phyloP scores from a whole-genome alignment of 164 flowering plant species.

The Platanus orientalis region DNA sequence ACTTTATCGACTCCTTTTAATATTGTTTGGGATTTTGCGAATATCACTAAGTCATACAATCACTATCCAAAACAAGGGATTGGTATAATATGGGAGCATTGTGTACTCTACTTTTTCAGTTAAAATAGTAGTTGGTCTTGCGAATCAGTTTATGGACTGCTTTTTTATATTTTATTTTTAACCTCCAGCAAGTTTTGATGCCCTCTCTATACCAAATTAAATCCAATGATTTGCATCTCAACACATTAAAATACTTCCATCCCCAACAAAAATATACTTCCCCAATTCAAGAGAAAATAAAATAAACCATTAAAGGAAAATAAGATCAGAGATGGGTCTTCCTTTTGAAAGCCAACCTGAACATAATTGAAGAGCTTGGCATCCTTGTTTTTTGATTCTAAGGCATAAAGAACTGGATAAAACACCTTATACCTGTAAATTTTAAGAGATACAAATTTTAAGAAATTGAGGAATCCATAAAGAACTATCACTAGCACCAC shows the following conservation, averaged over 20 bases:
- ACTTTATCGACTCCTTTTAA: too few species aligned
- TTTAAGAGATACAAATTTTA: slow-evolving; percentile 34
- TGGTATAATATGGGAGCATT: too few species aligned
- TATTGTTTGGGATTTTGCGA: too few species aligned
- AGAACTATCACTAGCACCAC: slow-evolving; percentile 56
- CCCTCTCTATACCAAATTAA: slow-evolving; percentile 55
- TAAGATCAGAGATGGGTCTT: too few species aligned
- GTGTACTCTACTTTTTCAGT: too few species aligned
- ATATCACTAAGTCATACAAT: too few species aligned
- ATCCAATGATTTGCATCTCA: background rate
- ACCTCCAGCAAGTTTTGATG: slow-evolving; percentile 85
- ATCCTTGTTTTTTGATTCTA: slow-evolving; percentile 79
- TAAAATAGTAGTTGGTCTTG: too few species aligned
- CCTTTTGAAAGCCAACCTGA: too few species aligned
- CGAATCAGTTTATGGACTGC: too few species aligned
- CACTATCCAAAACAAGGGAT: too few species aligned
- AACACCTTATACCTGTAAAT: slow-evolving; percentile 66
- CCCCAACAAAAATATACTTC: background rate
- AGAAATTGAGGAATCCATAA: slow-evolving; percentile 64
- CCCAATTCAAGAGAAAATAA: too few species aligned
- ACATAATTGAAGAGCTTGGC: slow-evolving; percentile 86
- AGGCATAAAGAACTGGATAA: slow-evolving; percentile 71
- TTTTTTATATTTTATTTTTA: too few species aligned
- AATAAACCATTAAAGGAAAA: background rate
- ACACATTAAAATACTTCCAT: background rate